Base-by-base conservation (phyloP, 352 stramenopile species). In the Nothophytophthora sp. region DNA sequence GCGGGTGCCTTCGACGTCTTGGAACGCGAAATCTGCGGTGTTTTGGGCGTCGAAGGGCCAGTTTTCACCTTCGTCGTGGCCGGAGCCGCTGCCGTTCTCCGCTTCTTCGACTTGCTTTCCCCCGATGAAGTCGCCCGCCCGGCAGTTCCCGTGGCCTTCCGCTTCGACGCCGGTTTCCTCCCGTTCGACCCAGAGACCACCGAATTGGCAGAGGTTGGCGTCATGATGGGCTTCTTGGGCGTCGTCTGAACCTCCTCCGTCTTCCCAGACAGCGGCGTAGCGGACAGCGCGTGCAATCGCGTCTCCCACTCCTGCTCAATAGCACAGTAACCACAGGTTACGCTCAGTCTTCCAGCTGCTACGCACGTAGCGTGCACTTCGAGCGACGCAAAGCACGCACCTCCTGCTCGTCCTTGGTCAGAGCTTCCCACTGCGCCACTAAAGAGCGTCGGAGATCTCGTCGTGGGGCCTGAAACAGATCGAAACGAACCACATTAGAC, bases 361-460 rank as follows among this genome's bases (percentile, higher is more conserved):
- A n/a, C n/a, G n/a, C n/a, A n/a, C n/a, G n/a, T n/a, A n/a, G n/a
- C n/a, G n/a, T n/a, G n/a, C n/a, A n/a, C n/a, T n/a, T n/a, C n/a
- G n/a, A n/a, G n/a, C n/a, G n/a, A n/a, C n/a, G n/a, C n/a, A n/a
- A n/a, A n/a, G n/a, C n/a, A 40, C 35, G 37, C 24, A 76, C 70
- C 43, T 67, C 58, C 22, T 76, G 55, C 35, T 81, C 67, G 15
- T 60, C 51, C 10, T 44, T 38, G 1, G 50, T 35, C 52, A 80
- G 39, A 3, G 32, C 29, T 8, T 60, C 47, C 71, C 71, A 82
- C 20, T 71, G 58, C 27, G 49, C 28, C 5, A 39, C 27, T 27
- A 75, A 35, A 2, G 50, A 24, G 11, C 22, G 30, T 2, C 45
- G 43, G 10, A 82, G 53, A 23, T 76, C 65, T 0, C 63, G 52